Evolutionary conservation across 139 green algal genomes (phyloP).

Genomic region (Trebouxia sp.): DNA sequence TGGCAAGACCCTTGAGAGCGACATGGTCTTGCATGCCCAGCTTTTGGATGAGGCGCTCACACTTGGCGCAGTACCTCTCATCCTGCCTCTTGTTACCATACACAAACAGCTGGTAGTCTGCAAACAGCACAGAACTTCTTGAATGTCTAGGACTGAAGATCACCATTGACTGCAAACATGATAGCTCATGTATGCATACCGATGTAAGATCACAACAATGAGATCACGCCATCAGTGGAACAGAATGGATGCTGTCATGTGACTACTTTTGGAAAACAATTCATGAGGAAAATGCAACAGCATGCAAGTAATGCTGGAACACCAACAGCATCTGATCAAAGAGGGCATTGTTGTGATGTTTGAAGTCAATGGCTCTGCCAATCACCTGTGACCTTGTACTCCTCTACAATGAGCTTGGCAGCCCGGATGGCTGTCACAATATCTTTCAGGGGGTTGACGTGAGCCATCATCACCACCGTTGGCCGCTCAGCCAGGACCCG

Average conservation of each 20-base stretch:
- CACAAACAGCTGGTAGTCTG: conserved; percentile 31
- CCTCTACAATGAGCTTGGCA: conserved; percentile 22
- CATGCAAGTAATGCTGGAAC: no score
- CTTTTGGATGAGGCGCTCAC: conserved; percentile 16
- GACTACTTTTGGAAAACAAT: no score
- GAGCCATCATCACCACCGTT: conserved; percentile 27
- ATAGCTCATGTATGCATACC: no score
- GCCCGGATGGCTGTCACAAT: conserved; percentile 32
- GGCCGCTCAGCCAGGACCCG: not conserved
- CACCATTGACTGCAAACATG: no score
- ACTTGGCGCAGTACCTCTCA: conserved; percentile 21
- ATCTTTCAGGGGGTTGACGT: conserved; percentile 31
- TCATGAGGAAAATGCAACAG: no score
- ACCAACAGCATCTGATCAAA: no score
- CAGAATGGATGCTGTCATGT: not conserved
- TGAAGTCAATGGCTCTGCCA: no score
- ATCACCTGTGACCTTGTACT: conserved; percentile 27
- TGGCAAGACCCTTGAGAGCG: conserved; percentile 6
- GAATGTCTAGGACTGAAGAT: no score
- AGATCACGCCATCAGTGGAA: not conserved
- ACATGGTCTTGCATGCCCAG: conserved; percentile 27
- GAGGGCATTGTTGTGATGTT: no score
- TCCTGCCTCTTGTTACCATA: conserved; percentile 24
- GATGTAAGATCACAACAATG: no score
- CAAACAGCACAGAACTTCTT: not conserved